Evolutionary conservation across 371 early-diverging fungal genomes (phyloP).

Genomic region (Mortierella sp.): DNA sequence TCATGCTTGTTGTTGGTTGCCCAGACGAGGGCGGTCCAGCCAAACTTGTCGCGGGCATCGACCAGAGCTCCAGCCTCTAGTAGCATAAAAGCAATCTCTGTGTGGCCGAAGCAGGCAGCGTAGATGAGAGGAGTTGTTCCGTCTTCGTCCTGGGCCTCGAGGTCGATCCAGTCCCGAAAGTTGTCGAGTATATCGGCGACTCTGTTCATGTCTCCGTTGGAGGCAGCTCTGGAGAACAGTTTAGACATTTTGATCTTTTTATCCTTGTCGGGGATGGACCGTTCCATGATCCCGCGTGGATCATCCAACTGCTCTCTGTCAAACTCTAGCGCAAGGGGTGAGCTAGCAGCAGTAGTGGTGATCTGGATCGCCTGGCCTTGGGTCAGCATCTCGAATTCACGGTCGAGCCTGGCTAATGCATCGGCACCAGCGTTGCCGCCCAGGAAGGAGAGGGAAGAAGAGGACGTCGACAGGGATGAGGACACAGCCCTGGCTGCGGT

Average conservation of each 20-base stretch:
- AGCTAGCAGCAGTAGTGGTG: neutral
- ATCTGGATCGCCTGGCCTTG: neutral
- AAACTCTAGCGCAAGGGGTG: slow-evolving; percentile 15
- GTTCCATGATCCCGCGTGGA: slow-evolving; percentile 30
- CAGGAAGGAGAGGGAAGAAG: slow-evolving; percentile 17
- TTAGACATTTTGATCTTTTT: slow-evolving; percentile 65
- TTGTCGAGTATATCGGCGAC: slow-evolving; percentile 68
- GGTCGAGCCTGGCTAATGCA: slow-evolving; percentile 40
- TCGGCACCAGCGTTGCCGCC: slow-evolving; percentile 21
- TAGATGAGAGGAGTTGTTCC: slow-evolving; percentile 89
- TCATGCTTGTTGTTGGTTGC: slow-evolving; percentile 92
- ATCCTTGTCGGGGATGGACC: slow-evolving; percentile 58
- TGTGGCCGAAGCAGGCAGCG: slow-evolving; percentile 91
- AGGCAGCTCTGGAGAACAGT: slow-evolving; percentile 72
- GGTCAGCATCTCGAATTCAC: slow-evolving; percentile 52
- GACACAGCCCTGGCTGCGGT: slow-evolving; percentile 11
- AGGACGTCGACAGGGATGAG: slow-evolving; percentile 11
- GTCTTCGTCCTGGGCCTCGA: slow-evolving; percentile 87
- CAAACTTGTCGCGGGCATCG: slow-evolving; percentile 84
- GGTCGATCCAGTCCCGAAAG: slow-evolving; percentile 75
- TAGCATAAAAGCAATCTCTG: slow-evolving; percentile 74
- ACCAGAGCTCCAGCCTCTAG: slow-evolving; percentile 84
- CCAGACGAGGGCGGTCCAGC: slow-evolving; percentile 98
- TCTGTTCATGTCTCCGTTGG: slow-evolving; percentile 66
- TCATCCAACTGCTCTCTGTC: slow-evolving; percentile 45